A percentile compares a stretch with the other conserved stretches of the same genome.
Conservation (phyloP, 169 alveolate species). For the Cyclospora cayetanensis region DNA sequence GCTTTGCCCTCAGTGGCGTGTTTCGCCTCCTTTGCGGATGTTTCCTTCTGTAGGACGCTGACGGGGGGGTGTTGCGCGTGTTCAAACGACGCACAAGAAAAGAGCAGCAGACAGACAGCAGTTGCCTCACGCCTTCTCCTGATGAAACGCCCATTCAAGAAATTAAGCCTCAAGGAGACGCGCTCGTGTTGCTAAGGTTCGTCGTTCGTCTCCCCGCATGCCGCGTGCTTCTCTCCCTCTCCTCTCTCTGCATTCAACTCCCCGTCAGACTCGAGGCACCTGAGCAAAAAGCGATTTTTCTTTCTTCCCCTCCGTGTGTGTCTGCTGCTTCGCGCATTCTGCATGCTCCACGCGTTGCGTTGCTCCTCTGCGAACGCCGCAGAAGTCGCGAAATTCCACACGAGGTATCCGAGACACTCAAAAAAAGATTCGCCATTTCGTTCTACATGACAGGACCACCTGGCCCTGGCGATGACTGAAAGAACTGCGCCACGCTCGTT, state of each 20-base stretch:
- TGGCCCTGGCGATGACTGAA: constrained; percentile 73
- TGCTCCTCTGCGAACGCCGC: no score
- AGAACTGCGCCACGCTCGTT: no score
- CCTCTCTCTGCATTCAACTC: neutral
- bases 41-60: neutral
- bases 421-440: constrained; percentile 76
- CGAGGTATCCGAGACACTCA: constrained; percentile 54
- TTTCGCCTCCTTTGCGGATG: neutral
- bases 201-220: no score
- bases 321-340: neutral
- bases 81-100: neutral
- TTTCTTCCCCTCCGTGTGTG: neutral
- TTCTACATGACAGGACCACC: constrained; percentile 76
- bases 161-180: neutral
- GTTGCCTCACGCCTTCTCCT: neutral
- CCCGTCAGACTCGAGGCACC: neutral
- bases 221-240: no score
- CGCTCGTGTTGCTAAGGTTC: neutral
- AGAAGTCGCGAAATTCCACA: constrained; percentile 74
- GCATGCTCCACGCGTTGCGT: no score
- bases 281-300: neutral
- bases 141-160: neutral
- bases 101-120: neutral
- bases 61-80: constrained; percentile 13
- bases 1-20: neutral